phyloP scores from a whole-genome alignment of 2,329 filamentous ascomycete genomes.

The Pseudogymnoascus sp. region DNA sequence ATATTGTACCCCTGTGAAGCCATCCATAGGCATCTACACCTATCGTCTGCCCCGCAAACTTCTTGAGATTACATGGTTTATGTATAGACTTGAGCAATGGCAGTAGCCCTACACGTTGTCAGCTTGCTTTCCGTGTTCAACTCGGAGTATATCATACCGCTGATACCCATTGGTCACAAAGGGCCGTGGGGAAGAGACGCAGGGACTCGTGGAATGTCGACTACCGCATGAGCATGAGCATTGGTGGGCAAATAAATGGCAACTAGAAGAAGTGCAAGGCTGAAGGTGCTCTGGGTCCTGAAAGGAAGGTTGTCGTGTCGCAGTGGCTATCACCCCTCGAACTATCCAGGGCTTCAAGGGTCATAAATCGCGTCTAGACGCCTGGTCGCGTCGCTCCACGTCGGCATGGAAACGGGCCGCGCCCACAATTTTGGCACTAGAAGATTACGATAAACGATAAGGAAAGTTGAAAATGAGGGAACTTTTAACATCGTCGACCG shows the following conservation, averaged over 20 bases:
- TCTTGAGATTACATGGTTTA: constrained; percentile 77
- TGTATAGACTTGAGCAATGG: constrained; percentile 95
- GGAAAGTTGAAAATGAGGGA: constrained; percentile 8
- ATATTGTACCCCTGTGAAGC: constrained; percentile 87
- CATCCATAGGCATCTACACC: constrained; percentile 98
- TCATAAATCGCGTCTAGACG: background rate
- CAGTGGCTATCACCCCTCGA: background rate
- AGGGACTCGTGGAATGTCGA: constrained; percentile 13
- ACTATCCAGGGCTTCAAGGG: background rate
- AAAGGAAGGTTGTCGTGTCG: background rate
- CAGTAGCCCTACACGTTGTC: constrained; percentile 60
- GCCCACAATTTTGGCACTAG: constrained; percentile 21
- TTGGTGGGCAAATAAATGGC: background rate
- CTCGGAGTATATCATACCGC: constrained; percentile 17
- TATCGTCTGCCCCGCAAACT: constrained; percentile 79
- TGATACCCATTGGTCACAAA: constrained; percentile 27
- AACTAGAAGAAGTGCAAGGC: background rate
- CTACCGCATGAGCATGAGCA: constrained; percentile 12
- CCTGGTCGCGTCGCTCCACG: constrained; percentile 9
- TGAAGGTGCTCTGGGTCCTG: background rate
- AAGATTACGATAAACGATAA: constrained; percentile 15
- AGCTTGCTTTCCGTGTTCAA: constrained; percentile 16
- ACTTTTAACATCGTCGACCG: constrained; percentile 1
- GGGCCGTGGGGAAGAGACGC: constrained; percentile 17
- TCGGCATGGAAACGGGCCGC: constrained; percentile 16